These are phyloP conservation scores for Elongisporangium senticosum DNA, from an alignment of 352 stramenopile genomes.

Conservation along the genomic window DNA sequence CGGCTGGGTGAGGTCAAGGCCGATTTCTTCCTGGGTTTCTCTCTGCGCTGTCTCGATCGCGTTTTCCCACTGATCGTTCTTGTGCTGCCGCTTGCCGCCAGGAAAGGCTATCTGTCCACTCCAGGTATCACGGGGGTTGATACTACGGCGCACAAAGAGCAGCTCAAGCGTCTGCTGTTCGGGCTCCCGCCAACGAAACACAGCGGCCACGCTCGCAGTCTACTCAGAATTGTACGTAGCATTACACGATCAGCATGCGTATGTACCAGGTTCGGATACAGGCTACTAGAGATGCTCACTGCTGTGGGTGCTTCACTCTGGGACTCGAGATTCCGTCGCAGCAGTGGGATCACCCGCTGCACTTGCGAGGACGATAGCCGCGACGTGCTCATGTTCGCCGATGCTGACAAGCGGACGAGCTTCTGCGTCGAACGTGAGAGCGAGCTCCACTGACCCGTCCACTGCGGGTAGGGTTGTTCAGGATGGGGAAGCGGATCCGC, in stretches of 20 bases:
- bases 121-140: constrained; percentile 77
- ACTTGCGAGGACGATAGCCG: neutral
- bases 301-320: neutral
- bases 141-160: constrained; percentile 65
- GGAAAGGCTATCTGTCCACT: constrained; percentile 82
- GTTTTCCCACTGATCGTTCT: constrained; percentile 53
- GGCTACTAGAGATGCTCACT: neutral
- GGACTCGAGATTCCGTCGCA: neutral
- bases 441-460: neutral
- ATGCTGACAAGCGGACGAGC: neutral
- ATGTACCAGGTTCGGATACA: neutral
- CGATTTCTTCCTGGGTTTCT: constrained; percentile 81
- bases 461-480: neutral
- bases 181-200: constrained; percentile 76
- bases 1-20: constrained; percentile 52
- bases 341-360: neutral
- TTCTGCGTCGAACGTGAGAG: neutral
- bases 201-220: constrained; percentile 67
- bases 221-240: constrained; percentile 10
- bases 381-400: neutral
- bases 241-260: neutral
- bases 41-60: constrained; percentile 62
- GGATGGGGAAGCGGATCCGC: neutral
- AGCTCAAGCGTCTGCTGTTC: constrained; percentile 60
- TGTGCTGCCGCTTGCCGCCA: constrained; percentile 63